Conservation (phyloP, 306 rosid species). For the Gleditsia sinensis region DNA sequence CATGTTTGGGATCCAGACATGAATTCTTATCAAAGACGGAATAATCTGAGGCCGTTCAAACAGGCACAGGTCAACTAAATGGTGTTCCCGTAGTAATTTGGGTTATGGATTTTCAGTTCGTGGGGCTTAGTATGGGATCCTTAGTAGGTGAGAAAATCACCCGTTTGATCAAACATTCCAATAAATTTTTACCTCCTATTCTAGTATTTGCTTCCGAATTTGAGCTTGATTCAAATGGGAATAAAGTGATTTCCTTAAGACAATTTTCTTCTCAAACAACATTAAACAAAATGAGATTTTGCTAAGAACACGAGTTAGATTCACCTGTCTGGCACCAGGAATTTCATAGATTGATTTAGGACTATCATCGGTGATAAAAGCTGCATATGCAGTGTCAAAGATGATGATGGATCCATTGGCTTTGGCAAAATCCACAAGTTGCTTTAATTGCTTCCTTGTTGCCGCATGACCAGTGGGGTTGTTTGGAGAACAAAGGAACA, state of each 20-base stretch:
- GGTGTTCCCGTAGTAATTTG: too few relatives aligned
- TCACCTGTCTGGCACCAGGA: constrained; percentile 70
- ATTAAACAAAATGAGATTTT: neutral
- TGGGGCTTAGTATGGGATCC: too few relatives aligned
- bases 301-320: neutral
- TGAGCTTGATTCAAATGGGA: too few relatives aligned
- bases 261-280: constrained; percentile 4
- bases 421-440: constrained; percentile 66
- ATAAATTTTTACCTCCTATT: too few relatives aligned
- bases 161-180: too few relatives aligned
- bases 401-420: constrained; percentile 70
- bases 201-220: too few relatives aligned
- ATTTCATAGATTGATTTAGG: constrained; percentile 73
- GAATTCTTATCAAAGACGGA: too few relatives aligned
- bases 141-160: too few relatives aligned
- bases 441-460: constrained; percentile 76
- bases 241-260: neutral
- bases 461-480: constrained; percentile 94
- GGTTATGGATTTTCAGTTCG: too few relatives aligned
- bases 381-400: constrained; percentile 66
- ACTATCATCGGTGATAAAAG: constrained; percentile 60
- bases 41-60: too few relatives aligned
- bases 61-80: too few relatives aligned
- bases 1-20: neutral
- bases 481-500: constrained; percentile 61